These are phyloP conservation scores for Pleurotus eryngii DNA, from an alignment of 768 basidiomycete species.

Conservation along the genomic window DNA sequence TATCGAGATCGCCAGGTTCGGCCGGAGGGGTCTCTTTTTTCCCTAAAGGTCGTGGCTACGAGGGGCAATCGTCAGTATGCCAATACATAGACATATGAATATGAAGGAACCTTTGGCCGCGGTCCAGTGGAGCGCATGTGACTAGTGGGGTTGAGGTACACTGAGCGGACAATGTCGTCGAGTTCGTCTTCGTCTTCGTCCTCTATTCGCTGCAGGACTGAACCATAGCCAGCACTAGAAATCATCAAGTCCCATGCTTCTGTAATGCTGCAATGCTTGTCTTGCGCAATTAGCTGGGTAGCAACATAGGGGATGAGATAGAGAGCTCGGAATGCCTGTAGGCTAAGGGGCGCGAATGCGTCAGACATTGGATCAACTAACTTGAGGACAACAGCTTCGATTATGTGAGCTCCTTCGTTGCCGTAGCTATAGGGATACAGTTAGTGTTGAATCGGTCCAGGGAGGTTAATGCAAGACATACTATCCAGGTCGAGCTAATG, in stretches of 20 bases:
- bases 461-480: not conserved
- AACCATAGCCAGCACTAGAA: slow-evolving; percentile 1
- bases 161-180: not conserved
- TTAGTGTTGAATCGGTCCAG: not conserved
- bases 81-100: too few relatives aligned
- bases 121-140: too few relatives aligned
- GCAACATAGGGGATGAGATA: slow-evolving; percentile 5
- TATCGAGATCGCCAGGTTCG: too few relatives aligned
- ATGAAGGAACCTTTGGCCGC: too few relatives aligned
- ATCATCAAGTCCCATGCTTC: slow-evolving; percentile 4
- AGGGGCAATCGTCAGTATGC: too few relatives aligned
- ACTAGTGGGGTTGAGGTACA: not conserved
- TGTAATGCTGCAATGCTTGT: not conserved
- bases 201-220: not conserved
- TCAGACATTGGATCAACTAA: not conserved
- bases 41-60: too few relatives aligned
- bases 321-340: not conserved
- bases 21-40: too few relatives aligned
- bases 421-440: slow-evolving; percentile 2
- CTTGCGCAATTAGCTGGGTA: not conserved
- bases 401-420: not conserved
- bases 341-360: not conserved
- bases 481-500: not conserved
- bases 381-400: not conserved
- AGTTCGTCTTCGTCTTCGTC: slow-evolving; percentile 6